These are phyloP conservation scores for Phytophthora pistaciae DNA, from an alignment of 352 stramenopile genomes.

Conservation along the genomic window DNA sequence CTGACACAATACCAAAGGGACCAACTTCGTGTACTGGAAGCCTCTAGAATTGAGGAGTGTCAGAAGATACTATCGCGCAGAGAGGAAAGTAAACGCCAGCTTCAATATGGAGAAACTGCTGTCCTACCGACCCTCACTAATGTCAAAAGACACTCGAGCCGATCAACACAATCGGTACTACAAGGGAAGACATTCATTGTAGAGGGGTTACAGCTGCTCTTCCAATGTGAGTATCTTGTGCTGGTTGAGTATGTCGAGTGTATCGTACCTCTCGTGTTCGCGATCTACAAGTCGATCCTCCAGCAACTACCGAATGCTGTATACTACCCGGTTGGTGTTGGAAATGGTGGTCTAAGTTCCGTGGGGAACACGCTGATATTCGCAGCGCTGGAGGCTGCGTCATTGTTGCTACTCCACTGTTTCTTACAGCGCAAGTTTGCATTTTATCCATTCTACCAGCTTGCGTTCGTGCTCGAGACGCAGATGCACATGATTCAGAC, in stretches of 20 bases:
- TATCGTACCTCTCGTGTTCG: not conserved
- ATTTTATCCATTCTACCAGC: not conserved
- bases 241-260: not conserved
- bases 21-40: not conserved
- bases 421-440: not conserved
- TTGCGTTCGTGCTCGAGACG: not conserved
- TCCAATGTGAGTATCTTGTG: slow-evolving; percentile 2
- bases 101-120: too few relatives aligned
- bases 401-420: not conserved
- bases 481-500: not conserved
- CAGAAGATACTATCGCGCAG: not conserved
- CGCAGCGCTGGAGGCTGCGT: not conserved
- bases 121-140: too few relatives aligned
- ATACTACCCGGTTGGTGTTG: not conserved
- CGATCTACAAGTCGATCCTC: not conserved
- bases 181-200: slow-evolving; percentile 1
- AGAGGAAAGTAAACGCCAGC: not conserved
- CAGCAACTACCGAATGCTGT: not conserved
- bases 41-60: not conserved
- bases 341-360: not conserved
- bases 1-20: not conserved
- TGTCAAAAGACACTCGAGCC: too few relatives aligned
- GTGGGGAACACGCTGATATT: not conserved
- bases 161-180: too few relatives aligned
- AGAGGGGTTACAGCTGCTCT: slow-evolving; percentile 30